Evolutionary conservation across 345 rosid genomes (phyloP), one percentile per base, ranked within the genome.

Genomic region (Linum lewisii): DNA sequence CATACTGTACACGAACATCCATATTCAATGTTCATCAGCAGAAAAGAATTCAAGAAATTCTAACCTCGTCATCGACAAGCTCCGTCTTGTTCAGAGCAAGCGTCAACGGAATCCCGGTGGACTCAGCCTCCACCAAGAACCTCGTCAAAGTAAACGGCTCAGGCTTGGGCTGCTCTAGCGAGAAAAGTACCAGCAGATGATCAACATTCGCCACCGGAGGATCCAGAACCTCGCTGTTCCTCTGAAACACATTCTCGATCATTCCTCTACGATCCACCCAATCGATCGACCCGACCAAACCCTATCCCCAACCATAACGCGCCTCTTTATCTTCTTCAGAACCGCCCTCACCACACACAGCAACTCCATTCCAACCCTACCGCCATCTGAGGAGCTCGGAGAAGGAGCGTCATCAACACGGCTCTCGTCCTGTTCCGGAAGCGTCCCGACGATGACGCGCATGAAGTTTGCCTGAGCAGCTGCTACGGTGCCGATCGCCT

Each of bases 381-480:
- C 57, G 13, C 58, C 62, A 63, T 66, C 54, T 53, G 51, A 38
- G 62, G 58, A 69, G 62, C 26, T 24, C 58, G 32, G 44, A 20
- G 69, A 60, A 44, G 65, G 29, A 6, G 49, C 70, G 9, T n/a
- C n/a, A 26, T 26, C 32, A 6, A 6, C 32, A 2, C 32, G 32
- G 32, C 32, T 26, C 32, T 26, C 32, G 32, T 26, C 32, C 32
- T 2, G 6, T 2, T 26, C 32, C 32, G 32, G 32, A 26, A 26
- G 6, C 32, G 75, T 61, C 13, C 69, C 78, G 50, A 88, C 84
- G 32, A 86, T 72, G 57, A 92, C 98, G 36, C 96, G 95, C 98
- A 92, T 92, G 76, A 86, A 92, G 77, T 92, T 92, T 10, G 98
- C 96, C 67, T 92, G 96, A n/a, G 96, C 81, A 1, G 96, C 81